A percentile compares a stretch with the other conserved stretches of the same genome.
phyloP scores from a whole-genome alignment of 2,329 filamentous ascomycete species.

The Penicillium hesseltinei region DNA sequence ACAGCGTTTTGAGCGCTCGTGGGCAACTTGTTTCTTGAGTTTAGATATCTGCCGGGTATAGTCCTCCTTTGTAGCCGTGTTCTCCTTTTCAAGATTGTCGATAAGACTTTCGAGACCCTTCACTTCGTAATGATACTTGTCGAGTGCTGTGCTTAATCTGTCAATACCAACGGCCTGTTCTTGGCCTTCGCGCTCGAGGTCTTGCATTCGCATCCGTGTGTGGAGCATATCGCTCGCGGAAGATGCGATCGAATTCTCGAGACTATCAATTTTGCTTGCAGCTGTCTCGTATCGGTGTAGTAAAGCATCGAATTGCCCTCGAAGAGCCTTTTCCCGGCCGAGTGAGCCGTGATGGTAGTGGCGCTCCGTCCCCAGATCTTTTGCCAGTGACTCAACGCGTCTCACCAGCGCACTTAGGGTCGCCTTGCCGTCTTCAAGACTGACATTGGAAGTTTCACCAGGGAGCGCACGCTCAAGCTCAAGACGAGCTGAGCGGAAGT shows the following conservation, averaged over 20 bases:
- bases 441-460: conserved; percentile 42
- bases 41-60: conserved; percentile 32
- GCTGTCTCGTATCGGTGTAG: conserved; percentile 40
- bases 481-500: conserved; percentile 45
- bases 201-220: conserved; percentile 44
- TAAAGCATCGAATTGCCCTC: conserved; percentile 46
- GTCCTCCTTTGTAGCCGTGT: conserved; percentile 27
- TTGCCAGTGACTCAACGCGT: conserved; percentile 37
- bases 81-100: conserved; percentile 41
- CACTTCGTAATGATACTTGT: conserved; percentile 46
- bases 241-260: conserved; percentile 42
- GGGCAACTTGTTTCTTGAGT: conserved; percentile 35
- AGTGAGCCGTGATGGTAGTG: conserved; percentile 33
- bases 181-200: conserved; percentile 41
- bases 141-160: conserved; percentile 43
- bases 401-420: conserved; percentile 43
- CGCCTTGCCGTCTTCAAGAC: conserved; percentile 39
- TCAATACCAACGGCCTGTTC: conserved; percentile 44
- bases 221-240: conserved; percentile 48
- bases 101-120: conserved; percentile 45
- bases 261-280: conserved; percentile 34
- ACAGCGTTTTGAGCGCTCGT: conserved; percentile 34
- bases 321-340: conserved; percentile 41
- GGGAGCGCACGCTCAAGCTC: conserved; percentile 45
- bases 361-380: conserved; percentile 35